phyloP scores from a whole-genome alignment of 1,284 basidiomycete species.

The Singerocomus rubriflavus region DNA sequence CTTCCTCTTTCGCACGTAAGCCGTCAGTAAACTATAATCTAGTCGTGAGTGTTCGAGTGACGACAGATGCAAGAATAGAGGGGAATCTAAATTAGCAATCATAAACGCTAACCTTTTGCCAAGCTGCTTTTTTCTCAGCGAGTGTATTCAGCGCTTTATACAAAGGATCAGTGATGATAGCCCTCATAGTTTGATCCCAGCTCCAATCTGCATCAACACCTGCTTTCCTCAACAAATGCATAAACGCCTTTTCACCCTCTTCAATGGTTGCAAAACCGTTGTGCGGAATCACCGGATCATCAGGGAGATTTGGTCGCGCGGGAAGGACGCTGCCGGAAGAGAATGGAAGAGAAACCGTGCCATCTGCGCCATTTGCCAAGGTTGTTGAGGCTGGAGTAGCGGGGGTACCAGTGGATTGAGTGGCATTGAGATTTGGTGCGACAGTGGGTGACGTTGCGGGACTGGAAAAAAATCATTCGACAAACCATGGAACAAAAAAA shows the following conservation, averaged over 20 bases:
- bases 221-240: conserved; percentile 82
- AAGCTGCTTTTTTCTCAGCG: conserved; percentile 91
- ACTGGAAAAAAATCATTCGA: conserved; percentile 8
- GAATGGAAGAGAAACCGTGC: conserved; percentile 55
- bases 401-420: conserved; percentile 5
- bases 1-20: conserved; percentile 65
- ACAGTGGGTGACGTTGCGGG: conserved; percentile 12
- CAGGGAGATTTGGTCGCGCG: conserved; percentile 72
- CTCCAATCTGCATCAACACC: conserved; percentile 91
- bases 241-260: conserved; percentile 93
- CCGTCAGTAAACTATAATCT: conserved; percentile 63
- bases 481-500: background rate
- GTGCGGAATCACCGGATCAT: conserved; percentile 81
- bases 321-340: conserved; percentile 61
- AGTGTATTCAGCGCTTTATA: conserved; percentile 94
- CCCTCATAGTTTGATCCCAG: conserved; percentile 98
- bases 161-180: conserved; percentile 95
- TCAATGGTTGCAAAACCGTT: conserved; percentile 84
- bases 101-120: conserved; percentile 70
- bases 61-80: background rate
- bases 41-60: conserved; percentile 9
- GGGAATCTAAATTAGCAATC: background rate
- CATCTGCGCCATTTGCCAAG: conserved; percentile 43
- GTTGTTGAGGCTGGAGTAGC: conserved; percentile 13
- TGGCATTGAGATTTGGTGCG: conserved; percentile 7